Conservation (phyloP, 208 protist species). For the Leishmania tropica region DNA sequence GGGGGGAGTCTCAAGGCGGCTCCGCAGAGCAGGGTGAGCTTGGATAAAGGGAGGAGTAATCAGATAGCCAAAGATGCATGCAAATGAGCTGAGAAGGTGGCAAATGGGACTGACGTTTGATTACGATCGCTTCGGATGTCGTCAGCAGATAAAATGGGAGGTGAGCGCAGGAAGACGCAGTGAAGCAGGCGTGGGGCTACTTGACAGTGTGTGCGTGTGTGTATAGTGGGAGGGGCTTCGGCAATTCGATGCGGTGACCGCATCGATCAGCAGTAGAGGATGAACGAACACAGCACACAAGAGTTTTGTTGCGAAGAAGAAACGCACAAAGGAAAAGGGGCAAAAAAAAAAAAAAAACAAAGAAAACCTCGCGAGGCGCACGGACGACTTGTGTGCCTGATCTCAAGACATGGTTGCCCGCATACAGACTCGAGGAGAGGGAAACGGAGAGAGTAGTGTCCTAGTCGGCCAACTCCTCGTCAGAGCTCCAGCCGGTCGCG, state of each 20-base stretch:
- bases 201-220: no score
- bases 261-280: background rate
- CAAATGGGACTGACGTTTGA: background rate
- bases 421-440: background rate
- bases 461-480: conserved; percentile 19
- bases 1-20: background rate
- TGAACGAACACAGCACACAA: background rate
- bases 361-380: background rate
- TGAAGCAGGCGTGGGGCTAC: background rate
- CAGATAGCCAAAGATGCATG: background rate
- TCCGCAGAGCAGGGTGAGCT: background rate
- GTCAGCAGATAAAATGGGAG: background rate
- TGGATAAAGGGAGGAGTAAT: background rate
- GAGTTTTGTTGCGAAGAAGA: background rate
- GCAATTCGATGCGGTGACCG: background rate
- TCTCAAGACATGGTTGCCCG: background rate
- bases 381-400: background rate
- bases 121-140: no score
- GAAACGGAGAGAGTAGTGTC: background rate
- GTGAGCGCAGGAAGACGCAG: background rate
- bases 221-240: background rate
- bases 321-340: background rate
- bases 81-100: background rate
- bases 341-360: background rate
- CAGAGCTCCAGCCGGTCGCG: conserved; percentile 33